Percentiles rank a stretch among this genome's conserved stretches.
Evolutionary conservation across 768 basidiomycete genomes (phyloP).

Genomic region (Boletus sensibilis): DNA sequence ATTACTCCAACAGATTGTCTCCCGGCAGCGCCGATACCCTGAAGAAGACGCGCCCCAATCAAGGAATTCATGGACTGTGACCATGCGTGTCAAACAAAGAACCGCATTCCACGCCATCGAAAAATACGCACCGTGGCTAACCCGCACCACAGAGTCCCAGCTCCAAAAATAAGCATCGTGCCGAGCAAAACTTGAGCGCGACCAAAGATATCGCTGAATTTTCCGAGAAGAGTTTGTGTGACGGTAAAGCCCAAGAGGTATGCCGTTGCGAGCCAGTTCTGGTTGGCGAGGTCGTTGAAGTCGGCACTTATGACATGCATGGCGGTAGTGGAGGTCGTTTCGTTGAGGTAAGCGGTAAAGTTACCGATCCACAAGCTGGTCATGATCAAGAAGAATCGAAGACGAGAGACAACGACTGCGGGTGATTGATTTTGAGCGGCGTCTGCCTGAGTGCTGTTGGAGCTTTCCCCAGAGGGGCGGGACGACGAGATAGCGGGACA

Average conservation of each 20-base stretch:
- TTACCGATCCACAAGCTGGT: conserved; percentile 35
- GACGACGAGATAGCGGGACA: background rate
- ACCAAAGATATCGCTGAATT: conserved; percentile 37
- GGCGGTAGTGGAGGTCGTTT: conserved; percentile 35
- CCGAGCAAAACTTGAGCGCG: conserved; percentile 35
- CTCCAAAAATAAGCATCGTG: conserved; percentile 36
- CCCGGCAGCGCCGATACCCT: conserved; percentile 39
- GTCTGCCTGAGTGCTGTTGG: background rate
- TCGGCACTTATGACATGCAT: conserved; percentile 36
- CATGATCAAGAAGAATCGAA: conserved; percentile 36
- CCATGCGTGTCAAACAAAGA: conserved; percentile 8
- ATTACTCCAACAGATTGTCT: conserved; percentile 38
- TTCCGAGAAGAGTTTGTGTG: conserved; percentile 35
- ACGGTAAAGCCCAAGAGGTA: conserved; percentile 38
- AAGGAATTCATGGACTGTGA: conserved; percentile 36
- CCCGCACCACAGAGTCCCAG: conserved; percentile 35
- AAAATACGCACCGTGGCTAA: conserved; percentile 28
- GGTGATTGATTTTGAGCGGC: conserved; percentile 17
- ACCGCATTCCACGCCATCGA: background rate
- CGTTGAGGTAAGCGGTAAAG: conserved; percentile 37
- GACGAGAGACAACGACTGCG: conserved; percentile 27
- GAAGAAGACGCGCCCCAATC: conserved; percentile 34
- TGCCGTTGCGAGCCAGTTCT: conserved; percentile 37
- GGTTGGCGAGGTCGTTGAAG: conserved; percentile 30
- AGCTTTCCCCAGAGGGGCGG: background rate